Base-by-base conservation (phyloP, 768 basidiomycete species). In the Sarcodon aspratus region DNA sequence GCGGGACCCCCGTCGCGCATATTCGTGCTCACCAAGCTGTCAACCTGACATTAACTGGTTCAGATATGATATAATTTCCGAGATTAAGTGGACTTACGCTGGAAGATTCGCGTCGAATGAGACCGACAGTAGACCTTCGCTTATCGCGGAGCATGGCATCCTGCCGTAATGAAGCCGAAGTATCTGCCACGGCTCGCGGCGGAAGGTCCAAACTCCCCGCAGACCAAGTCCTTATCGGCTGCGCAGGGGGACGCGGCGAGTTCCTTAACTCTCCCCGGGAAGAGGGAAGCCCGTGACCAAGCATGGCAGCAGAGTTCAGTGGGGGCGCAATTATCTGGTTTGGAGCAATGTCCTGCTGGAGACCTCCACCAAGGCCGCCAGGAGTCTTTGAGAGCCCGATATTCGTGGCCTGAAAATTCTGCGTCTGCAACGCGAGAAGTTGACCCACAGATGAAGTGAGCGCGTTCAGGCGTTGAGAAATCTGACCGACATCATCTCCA, bases 391-490 rank as follows among this genome's bases (percentile, higher is more conserved):
- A 53, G 45, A 58, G 46, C 12, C 49, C 53, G 40, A 54, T 37
- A 36, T 50, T 69, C 32, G 69, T 58, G 45, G 66, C 63, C 52
- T 83, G 82, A 18, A 82, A 76, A 46, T 74, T 72, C 55, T 88
- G 85, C 1, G 85, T 88, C 61, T 88, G 86, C 38, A 89, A 62
- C 2, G 85, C 83, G 8, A 92, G 75, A 21, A 93, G 73, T 61
- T 90, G 88, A 18, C 88, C 84, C 46, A 93, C 89, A 7, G 90
- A 90, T 2, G 84, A 80, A 13, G 87, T 86, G 56, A 93, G 67
- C 9, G 81, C 82, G 59, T 80, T 84, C 48, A 93, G 69, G 36
- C 86, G 78, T 56, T 85, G 85, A 9, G 85, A 83, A 38, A 90
- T 86, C 46, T 80, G 75, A 9, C 75, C 69, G 50, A 88, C 78